phyloP scores from a whole-genome alignment of 2,329 filamentous ascomycete genomes.

The Penicillium verrucosum region DNA sequence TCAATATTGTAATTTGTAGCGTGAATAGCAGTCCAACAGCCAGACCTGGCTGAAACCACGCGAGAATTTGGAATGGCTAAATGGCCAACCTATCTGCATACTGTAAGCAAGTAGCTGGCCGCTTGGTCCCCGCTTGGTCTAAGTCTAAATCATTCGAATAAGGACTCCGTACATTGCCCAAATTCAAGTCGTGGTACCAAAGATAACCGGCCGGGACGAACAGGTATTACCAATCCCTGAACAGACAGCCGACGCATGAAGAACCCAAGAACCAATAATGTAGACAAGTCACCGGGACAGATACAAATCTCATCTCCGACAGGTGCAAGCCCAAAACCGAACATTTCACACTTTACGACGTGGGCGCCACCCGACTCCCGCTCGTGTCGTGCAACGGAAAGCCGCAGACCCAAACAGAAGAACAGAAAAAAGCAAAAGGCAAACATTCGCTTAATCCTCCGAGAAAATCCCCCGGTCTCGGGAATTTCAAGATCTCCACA shows the following conservation, averaged over 20 bases:
- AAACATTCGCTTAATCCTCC: not conserved
- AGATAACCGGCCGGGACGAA: not conserved
- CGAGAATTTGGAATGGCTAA: not conserved
- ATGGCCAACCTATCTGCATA: not conserved
- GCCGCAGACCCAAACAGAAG: not conserved
- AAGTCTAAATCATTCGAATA: not conserved
- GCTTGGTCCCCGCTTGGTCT: not conserved
- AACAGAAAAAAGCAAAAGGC: not conserved
- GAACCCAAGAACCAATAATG: not conserved
- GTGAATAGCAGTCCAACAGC: not conserved
- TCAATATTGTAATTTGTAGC: not conserved
- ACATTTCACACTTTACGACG: not conserved
- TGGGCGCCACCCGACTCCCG: conserved; percentile 3
- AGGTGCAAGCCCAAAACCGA: not conserved
- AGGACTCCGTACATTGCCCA: not conserved
- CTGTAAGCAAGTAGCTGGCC: not conserved
- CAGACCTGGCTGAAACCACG: not conserved
- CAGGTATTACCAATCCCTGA: not conserved
- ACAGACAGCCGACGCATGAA: not conserved
- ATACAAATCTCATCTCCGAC: not conserved
- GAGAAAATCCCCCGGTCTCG: not conserved
- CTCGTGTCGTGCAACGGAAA: not conserved
- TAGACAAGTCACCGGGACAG: not conserved
- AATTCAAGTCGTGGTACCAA: not conserved
- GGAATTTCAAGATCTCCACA: not conserved